phyloP scores from a whole-genome alignment of 192 early-diverging fungal genomes.

The Coemansia sp. region DNA sequence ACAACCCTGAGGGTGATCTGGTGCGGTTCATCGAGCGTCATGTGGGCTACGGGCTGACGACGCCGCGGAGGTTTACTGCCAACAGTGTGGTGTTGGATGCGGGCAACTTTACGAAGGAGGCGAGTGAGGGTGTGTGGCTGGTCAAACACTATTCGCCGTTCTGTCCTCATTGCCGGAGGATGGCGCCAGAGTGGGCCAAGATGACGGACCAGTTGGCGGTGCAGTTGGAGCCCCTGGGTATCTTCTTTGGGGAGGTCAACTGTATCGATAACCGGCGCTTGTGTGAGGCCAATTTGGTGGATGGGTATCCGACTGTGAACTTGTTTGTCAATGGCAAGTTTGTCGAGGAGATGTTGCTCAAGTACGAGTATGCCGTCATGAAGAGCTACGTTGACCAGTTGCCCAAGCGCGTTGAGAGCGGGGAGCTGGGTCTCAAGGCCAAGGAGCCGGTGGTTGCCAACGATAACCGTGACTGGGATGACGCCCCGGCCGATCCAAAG shows the following conservation, averaged over 20 bases:
- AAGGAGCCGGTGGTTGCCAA: conserved; percentile 27
- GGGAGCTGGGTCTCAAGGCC: conserved; percentile 19
- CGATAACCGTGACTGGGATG: conserved; percentile 41
- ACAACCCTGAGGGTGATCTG: conserved; percentile 22
- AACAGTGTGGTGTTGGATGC: conserved; percentile 48
- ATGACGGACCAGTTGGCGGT: conserved; percentile 53
- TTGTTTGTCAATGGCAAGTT: conserved; percentile 48
- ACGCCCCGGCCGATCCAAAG: no score
- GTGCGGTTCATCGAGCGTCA: conserved; percentile 9
- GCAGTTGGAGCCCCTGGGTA: conserved; percentile 24
- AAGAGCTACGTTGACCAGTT: conserved; percentile 38
- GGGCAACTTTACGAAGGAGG: conserved; percentile 47
- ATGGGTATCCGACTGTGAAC: conserved; percentile 55
- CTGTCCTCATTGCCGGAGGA: conserved; percentile 75
- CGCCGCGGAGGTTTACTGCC: conserved; percentile 11
- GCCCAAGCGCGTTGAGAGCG: conserved; percentile 14
- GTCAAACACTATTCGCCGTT: conserved; percentile 84
- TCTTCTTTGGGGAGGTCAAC: conserved; percentile 66
- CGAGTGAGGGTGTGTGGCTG: conserved; percentile 67
- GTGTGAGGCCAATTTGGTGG: conserved; percentile 56
- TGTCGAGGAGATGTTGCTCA: conserved; percentile 30
- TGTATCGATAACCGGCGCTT: conserved; percentile 59
- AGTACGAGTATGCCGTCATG: conserved; percentile 31
- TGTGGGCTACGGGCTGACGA: not conserved
- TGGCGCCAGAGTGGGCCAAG: conserved; percentile 72